Evolutionary conservation across 2,329 filamentous ascomycete genomes (phyloP), one percentile per base, ranked within the genome.

Genomic region (Neophaeococcomyces aloes): DNA sequence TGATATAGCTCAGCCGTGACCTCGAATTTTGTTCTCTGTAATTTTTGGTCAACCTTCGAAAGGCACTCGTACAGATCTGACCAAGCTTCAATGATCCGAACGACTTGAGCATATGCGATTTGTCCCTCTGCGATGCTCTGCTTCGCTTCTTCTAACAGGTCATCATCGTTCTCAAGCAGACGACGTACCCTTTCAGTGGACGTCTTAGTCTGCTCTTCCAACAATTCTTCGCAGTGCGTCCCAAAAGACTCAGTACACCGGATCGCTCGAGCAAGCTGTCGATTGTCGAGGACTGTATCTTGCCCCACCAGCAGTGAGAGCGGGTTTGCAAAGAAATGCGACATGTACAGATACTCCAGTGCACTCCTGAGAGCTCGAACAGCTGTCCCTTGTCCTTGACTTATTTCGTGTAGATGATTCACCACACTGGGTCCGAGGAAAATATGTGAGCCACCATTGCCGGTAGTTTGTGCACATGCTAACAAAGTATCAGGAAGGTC

Each of bases 271-370:
- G 71, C 70, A 14, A 74, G 64, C 31, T 18, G 14, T 14, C 33
- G 15, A 13, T 13, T 29, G 14, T 29, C 33, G 13, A 38, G 2
- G 57, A 13, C 52, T 7, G 48, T 30, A 14, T 37, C 18, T 7
- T 53, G 40, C 6, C 55, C 44, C n/a, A 78, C 58, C 35, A 79
- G 65, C 3, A 74, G 56, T 27, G 70, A 71, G 2, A 78, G 58
- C 5, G 72, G 68, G 53, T 78, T 80, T 19, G 76, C 75, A 49
- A 77, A 80, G 56, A 76, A 79, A 51, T 77, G 73, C 7, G 73
- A 73, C 76, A 81, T 79, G 53, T 75, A 76, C 1, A 72, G 68
- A 58, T 80, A 80, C 65, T 77, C 71, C 11, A 77, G 56, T 35
- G 68, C 66, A 45, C 70, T 68, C 40, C 66, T 64, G 48, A 79